Base-by-base conservation (phyloP, 1,284 basidiomycete genomes). In the Sanghuangporus baumii region DNA sequence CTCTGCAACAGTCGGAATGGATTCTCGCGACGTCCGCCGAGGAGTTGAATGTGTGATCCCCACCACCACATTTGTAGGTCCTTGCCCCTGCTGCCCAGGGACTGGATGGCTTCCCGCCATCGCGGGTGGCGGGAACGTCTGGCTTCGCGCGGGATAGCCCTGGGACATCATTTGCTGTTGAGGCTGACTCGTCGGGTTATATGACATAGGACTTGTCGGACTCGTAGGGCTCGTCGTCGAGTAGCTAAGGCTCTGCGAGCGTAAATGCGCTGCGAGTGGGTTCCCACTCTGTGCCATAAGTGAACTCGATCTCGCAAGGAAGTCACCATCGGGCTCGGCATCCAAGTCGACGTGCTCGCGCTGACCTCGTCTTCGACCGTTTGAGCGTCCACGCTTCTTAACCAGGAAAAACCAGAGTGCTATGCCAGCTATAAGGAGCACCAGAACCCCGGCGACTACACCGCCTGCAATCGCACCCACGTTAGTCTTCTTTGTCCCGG, bases 401-500 rank as follows among this genome's bases (percentile, higher is more conserved):
- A 12, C 54, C 14, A 58, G 31, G 37, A 55, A 46, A 34, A 58
- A 63, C 62, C 62, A 63, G 11, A 63, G 46, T 6, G 54, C 12
- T 14, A 63, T 16, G 11, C 12, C 46, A 23, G 51, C 8, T 26
- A 41, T 34, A 4, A 52, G 43, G 37, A 64, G 55, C 9, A 56
- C 51, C 11, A 64, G 3, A 26, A 57, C 46, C 3, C 63, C 63
- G 14, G 52, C 63, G 14, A 61, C 59, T 11, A 61, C 63, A 18
- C 63, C 63, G 11, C 63, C 63, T 41, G 51, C 63, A 40, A 64
- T 64, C 6, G 63, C 63, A 38, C 63, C 63, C 34, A 41, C 56
- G 34, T 51, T 38, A 14, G 52, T 34, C 23, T 60, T 60, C 8
- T 47, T 51, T 34, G 5, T n/a, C 20, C 52, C 52, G 52, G 52